Conservation (phyloP, 2,329 filamentous ascomycete genomes). For the Pestalotiopsis sp. region DNA sequence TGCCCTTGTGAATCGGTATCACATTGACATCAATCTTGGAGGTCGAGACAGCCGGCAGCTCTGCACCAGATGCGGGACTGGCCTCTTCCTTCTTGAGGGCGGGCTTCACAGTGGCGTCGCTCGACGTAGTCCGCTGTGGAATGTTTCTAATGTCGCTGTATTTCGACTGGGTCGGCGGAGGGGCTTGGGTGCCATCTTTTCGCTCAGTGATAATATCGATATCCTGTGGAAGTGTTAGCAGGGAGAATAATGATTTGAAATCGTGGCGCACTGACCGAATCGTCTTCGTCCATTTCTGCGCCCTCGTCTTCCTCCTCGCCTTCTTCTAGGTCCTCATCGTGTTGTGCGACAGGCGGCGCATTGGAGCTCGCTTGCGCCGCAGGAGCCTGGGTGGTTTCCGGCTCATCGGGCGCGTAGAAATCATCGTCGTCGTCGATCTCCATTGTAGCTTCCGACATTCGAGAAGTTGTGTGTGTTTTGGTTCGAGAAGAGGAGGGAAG, state of each 20-base stretch:
- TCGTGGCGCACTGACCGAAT: conserved; percentile 43
- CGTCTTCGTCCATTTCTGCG: conserved; percentile 63
- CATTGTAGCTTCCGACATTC: conserved; percentile 44
- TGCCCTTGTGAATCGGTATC: conserved; percentile 76
- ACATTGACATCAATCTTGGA: conserved; percentile 85
- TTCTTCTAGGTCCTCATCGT: conserved; percentile 61
- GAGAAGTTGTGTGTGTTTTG: neutral
- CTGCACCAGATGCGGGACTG: conserved; percentile 27
- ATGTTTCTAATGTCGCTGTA: conserved; percentile 70
- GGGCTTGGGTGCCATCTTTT: conserved; percentile 65
- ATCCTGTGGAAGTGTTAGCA: conserved; percentile 46
- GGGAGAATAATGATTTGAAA: neutral
- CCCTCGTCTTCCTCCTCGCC: conserved; percentile 67
- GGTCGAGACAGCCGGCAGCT: conserved; percentile 66
- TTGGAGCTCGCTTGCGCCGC: conserved; percentile 25
- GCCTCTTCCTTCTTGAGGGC: conserved; percentile 49
- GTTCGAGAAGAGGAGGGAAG: neutral
- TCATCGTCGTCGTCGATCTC: conserved; percentile 71
- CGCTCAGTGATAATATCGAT: conserved; percentile 71
- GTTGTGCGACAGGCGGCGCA: conserved; percentile 36
- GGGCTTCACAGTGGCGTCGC: conserved; percentile 50
- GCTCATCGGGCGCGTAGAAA: conserved; percentile 66
- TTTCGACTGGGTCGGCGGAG: conserved; percentile 59
- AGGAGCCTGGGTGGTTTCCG: conserved; percentile 29
- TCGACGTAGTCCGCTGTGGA: conserved; percentile 60